Conservation (phyloP, 2,329 filamentous ascomycete genomes). For the Verticillium longisporum region DNA sequence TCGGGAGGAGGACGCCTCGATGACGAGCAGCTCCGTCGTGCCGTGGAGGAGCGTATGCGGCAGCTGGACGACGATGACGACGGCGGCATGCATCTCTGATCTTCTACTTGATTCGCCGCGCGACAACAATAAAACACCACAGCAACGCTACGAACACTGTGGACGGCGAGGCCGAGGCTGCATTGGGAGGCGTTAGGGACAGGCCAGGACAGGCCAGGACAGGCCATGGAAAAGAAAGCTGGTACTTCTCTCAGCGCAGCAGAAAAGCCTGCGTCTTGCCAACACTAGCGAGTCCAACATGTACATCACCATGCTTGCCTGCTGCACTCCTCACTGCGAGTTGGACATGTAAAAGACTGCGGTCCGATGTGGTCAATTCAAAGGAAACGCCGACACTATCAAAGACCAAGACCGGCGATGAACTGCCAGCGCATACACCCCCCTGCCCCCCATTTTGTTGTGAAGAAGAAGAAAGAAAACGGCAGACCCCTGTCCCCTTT, state of each 20-base stretch:
- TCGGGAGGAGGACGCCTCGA: constrained; percentile 43
- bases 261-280: neutral
- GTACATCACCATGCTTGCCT: too few species aligned
- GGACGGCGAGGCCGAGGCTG: neutral
- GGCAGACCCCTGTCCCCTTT: constrained; percentile 4
- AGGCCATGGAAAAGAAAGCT: neutral
- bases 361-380: neutral
- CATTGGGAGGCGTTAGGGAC: neutral
- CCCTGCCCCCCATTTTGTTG: neutral
- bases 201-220: neutral
- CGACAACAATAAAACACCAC: neutral
- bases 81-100: constrained; percentile 56
- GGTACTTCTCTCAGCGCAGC: neutral
- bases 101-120: neutral
- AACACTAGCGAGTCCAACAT: too few species aligned
- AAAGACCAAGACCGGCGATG: neutral
- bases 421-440: neutral
- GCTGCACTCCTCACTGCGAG: neutral
- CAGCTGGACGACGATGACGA: constrained; percentile 35
- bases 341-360: neutral
- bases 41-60: constrained; percentile 48
- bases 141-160: neutral
- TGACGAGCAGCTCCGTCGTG: constrained; percentile 52
- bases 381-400: neutral
- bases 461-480: neutral